phyloP scores from a whole-genome alignment of 2,329 filamentous ascomycete genomes.

The Arthrobotrys megalospora region DNA sequence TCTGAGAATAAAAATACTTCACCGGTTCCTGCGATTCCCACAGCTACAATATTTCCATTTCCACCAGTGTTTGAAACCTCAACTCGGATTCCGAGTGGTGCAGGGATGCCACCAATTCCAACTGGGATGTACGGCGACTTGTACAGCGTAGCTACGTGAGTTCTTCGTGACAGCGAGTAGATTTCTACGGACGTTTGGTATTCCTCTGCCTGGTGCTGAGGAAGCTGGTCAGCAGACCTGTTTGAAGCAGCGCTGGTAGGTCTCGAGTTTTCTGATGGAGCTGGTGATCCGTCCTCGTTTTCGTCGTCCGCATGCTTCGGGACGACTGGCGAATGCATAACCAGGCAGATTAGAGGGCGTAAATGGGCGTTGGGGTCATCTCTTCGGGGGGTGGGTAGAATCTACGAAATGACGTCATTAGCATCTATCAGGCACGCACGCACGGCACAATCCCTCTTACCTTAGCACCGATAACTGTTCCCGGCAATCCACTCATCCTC shows the following conservation, averaged over 20 bases:
- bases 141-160: slow-evolving; percentile 63
- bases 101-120: slow-evolving; percentile 60
- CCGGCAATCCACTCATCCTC: slow-evolving; percentile 67
- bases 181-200: slow-evolving; percentile 65
- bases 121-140: slow-evolving; percentile 64
- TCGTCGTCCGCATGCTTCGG: slow-evolving; percentile 54
- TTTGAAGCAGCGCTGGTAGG: slow-evolving; percentile 64
- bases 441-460: slow-evolving; percentile 42
- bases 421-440: not conserved
- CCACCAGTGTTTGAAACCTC: slow-evolving; percentile 62
- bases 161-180: slow-evolving; percentile 63
- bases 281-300: slow-evolving; percentile 63
- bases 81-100: slow-evolving; percentile 62
- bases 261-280: slow-evolving; percentile 63
- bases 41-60: slow-evolving; percentile 62
- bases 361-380: slow-evolving; percentile 63
- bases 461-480: slow-evolving; percentile 65
- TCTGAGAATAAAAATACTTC: slow-evolving; percentile 64
- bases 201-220: slow-evolving; percentile 62
- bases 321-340: slow-evolving; percentile 63
- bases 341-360: slow-evolving; percentile 64
- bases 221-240: slow-evolving; percentile 61
- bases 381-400: slow-evolving; percentile 64
- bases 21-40: slow-evolving; percentile 64
- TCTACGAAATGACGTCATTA: slow-evolving; percentile 59